These are phyloP conservation scores for Phytophthora quininea DNA, from an alignment of 352 stramenopile species.

Conservation along the genomic window DNA sequence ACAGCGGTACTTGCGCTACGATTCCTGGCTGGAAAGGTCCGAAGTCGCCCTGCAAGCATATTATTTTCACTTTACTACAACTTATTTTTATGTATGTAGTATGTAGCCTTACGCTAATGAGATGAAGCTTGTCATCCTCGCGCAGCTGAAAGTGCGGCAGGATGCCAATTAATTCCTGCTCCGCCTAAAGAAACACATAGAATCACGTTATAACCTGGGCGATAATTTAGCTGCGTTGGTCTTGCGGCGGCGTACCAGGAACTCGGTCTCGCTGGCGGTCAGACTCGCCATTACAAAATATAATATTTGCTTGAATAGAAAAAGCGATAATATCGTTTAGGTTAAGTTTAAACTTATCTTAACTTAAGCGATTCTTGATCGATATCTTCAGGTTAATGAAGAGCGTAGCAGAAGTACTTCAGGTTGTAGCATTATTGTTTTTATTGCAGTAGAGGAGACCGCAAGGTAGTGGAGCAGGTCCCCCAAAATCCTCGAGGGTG, in stretches of 20 bases:
- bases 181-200: constrained; percentile 46
- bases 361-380: no score
- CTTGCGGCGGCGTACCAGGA: constrained; percentile 48
- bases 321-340: no score
- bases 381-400: no score
- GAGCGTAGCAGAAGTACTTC: no score
- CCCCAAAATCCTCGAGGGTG: no score
- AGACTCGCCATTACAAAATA: constrained; percentile 33
- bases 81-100: not conserved
- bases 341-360: no score
- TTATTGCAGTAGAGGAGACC: no score
- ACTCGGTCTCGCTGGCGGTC: constrained; percentile 79
- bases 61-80: not conserved
- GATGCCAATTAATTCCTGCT: constrained; percentile 88
- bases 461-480: no score
- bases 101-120: constrained; percentile 56
- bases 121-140: constrained; percentile 81
- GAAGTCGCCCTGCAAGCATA: constrained; percentile 67
- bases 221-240: not conserved
- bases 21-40: constrained; percentile 90
- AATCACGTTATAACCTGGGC: no score
- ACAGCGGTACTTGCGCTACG: constrained; percentile 82
- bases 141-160: constrained; percentile 86
- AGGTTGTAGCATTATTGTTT: no score
- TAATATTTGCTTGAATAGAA: no score